Conservation (phyloP, 2,329 filamentous ascomycete genomes). For the Cylindrodendrum hubeiense region DNA sequence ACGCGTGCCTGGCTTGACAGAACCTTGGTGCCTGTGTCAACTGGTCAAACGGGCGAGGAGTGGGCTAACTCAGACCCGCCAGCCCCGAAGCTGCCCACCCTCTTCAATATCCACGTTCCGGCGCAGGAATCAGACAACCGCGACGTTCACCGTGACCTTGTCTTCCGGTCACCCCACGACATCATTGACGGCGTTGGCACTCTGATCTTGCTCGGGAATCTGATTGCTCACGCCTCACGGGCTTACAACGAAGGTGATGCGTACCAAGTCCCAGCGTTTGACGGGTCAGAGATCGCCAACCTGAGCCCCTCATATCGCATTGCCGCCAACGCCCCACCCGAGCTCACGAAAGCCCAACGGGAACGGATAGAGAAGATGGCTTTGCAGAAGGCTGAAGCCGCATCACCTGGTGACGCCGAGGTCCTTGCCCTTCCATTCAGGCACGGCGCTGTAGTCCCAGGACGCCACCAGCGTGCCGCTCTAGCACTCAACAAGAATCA, state of each 20-base stretch:
- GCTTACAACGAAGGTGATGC: conserved; percentile 33
- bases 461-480: conserved; percentile 42
- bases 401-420: not conserved
- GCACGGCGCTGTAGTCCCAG: conserved; percentile 29
- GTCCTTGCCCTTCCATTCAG: conserved; percentile 36
- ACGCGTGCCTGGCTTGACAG: not conserved
- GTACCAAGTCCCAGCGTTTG: conserved; percentile 28
- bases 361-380: not conserved
- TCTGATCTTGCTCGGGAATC: conserved; percentile 49
- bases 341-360: not conserved
- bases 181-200: conserved; percentile 56
- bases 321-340: conserved; percentile 5
- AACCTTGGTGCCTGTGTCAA: not conserved
- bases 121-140: fast-evolving
- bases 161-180: conserved; percentile 54
- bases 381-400: not conserved
- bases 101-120: not conserved
- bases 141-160: conserved; percentile 44
- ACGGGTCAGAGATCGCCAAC: conserved; percentile 34
- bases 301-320: conserved; percentile 34
- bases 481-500: conserved; percentile 30
- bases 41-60: not conserved
- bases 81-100: not conserved
- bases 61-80: conserved; percentile 12
- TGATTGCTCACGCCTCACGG: conserved; percentile 41